Evolutionary conservation across 2,329 filamentous ascomycete genomes (phyloP).

Genomic region (Aspergillus calidoustus): DNA sequence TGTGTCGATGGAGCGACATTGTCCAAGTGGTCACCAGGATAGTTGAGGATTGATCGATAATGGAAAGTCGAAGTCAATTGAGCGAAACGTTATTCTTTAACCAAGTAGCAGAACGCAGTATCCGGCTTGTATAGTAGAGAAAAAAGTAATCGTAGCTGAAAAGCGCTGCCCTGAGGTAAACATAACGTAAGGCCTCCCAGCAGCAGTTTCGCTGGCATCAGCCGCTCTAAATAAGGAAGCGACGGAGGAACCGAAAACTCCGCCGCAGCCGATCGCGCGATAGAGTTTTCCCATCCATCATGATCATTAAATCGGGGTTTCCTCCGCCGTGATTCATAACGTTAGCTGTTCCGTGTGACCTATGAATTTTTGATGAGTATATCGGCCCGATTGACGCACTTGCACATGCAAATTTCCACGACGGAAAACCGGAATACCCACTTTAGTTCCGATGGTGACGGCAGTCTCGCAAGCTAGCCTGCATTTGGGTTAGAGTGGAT

Average conservation of each 20-base stretch:
- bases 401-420: background rate
- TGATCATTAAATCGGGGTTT: too few relatives aligned
- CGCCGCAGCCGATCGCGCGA: background rate
- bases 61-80: background rate
- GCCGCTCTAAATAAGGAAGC: background rate
- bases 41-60: background rate
- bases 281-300: background rate
- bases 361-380: background rate
- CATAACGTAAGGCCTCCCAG: background rate
- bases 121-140: too few relatives aligned
- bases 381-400: background rate
- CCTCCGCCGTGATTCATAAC: background rate
- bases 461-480: background rate
- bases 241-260: background rate
- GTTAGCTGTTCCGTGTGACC: background rate
- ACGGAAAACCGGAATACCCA: background rate
- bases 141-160: background rate
- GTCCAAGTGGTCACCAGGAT: background rate
- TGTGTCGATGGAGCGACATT: background rate
- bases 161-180: background rate
- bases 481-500: background rate
- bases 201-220: background rate
- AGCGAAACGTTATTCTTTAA: background rate
- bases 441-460: background rate
- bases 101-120: background rate